Evolutionary conservation across 441 rosid species (phyloP), one percentile per base, ranked within the genome.

Genomic region (Arabidopsis lyrata): DNA sequence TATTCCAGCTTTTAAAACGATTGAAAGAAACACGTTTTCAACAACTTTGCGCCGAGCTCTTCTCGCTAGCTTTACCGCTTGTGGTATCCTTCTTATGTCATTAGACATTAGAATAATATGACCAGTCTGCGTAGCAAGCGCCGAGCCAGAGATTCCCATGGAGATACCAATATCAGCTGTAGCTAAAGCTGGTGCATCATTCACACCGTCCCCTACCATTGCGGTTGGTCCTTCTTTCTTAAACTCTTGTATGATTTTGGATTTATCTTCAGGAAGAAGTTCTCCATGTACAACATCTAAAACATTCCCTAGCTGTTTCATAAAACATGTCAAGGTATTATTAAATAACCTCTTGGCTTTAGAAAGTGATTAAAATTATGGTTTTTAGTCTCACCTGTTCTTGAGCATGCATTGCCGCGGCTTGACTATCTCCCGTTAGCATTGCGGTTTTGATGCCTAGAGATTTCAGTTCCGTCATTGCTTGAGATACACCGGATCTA

Each of bases 111-210:
- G 86, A 78, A 95, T 86, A 3, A 90, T 70, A 18, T 87, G 80
- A 20, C 96, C 95, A 0, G 98, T 91, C 75, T 95, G 92, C 0
- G 86, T 90, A 6, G 98, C 96, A 48, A 91, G 93, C 0, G 99
- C 96, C 0, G 97, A 95, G 61, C 98, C 95, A 0, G 99, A 93
- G 56, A 95, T 68, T 0, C 97, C 98, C 99, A 95, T 93, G 0
- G 99, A 95, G 55, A 95, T 93, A 10, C 99, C 98, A 29, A 93
- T 86, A 74, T 93, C 88, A 2, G 98, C 92, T 16, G 84, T 85
- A 16, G 97, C 98, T 68, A 95, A 81, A 44, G 98, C 96, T 1
- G 95, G 98, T 13, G 98, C 96, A 75, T 95, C 99, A 15, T 95
- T 95, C 27, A 95, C 32, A 10, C 98, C 99, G 58, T 95, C 98